Evolutionary conservation across 1,284 basidiomycete species (phyloP), one percentile per base, ranked within the genome.

Genomic region (Mycena sp.): DNA sequence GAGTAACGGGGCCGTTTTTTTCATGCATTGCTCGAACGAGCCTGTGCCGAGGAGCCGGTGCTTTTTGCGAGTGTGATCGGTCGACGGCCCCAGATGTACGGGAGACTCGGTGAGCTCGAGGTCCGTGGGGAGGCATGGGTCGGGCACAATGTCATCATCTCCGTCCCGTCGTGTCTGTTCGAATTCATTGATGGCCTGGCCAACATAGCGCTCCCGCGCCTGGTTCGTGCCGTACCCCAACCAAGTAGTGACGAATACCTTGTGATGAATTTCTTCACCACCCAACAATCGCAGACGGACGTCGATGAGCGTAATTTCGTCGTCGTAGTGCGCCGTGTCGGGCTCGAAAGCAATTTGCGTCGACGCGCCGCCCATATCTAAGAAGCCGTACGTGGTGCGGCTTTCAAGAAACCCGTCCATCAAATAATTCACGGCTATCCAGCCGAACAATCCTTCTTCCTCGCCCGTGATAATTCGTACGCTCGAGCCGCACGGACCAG

Each of bases 291-390:
- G 86, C 50, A 99, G 76, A 23, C 89, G 85, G 35, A 99, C 94
- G 63, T 91, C 88, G 43, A 92, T 85, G n/a, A 98, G 81, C 61
- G 90, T 86, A 49, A 87, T 84, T 26, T 84, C 70, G 60, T 82
- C 82, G 44, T 76, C 79, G 64, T 80, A 82, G 70, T 88, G 88
- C 52, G 83, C 80, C 17, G 75, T 71, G 56, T 85, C 86, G 6
- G 91, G 92, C 75, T 96, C 96, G 73, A 99, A 99, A 2, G 98
- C 98, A 67, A 99, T 97, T 77, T 99, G 97, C 10, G 97, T 99
- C 29, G 95, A 98, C 21, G 98, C 97, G 37, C 97, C 97, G 58
- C 97, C 97, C 98, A 99, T 99, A 77, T 99, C 98, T 65, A 99
- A 83, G 77, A 99, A 99, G 4, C 98, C 98, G 72, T 95, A 99